These are phyloP conservation scores for Yarrowia osloensis DNA, from an alignment of 805 yeast species.

Conservation along the genomic window DNA sequence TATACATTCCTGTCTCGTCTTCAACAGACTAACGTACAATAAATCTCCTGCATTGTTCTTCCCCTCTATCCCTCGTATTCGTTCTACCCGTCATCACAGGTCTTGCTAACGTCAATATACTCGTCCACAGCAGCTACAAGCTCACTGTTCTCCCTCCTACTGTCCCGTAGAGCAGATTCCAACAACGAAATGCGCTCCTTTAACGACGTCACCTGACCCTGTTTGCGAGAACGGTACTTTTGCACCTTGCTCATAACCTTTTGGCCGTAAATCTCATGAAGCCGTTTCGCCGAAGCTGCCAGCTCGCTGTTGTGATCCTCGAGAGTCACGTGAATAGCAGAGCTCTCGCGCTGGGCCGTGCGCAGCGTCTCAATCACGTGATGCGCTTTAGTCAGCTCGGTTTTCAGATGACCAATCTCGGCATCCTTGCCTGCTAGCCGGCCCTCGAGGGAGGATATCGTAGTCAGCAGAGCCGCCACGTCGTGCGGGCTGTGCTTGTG, in stretches of 20 bases:
- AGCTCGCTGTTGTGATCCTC: neutral
- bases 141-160: slow-evolving; percentile 24
- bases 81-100: neutral
- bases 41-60: neutral
- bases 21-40: neutral
- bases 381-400: neutral
- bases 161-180: neutral
- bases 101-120: neutral
- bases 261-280: neutral
- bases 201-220: neutral
- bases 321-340: neutral
- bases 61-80: too few relatives aligned
- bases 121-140: slow-evolving; percentile 7
- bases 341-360: neutral
- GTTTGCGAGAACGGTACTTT: neutral
- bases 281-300: neutral
- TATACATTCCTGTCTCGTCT: neutral
- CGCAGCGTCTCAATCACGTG: neutral
- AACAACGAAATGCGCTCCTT: neutral
- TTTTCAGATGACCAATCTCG: neutral
- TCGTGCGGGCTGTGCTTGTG: neutral
- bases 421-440: slow-evolving; percentile 7
- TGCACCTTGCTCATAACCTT: neutral
- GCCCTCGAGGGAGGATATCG: neutral
- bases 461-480: neutral